Evolutionary conservation across 192 early-diverging fungal species (phyloP).

Genomic region (Phlyctochytrium arcticum): DNA sequence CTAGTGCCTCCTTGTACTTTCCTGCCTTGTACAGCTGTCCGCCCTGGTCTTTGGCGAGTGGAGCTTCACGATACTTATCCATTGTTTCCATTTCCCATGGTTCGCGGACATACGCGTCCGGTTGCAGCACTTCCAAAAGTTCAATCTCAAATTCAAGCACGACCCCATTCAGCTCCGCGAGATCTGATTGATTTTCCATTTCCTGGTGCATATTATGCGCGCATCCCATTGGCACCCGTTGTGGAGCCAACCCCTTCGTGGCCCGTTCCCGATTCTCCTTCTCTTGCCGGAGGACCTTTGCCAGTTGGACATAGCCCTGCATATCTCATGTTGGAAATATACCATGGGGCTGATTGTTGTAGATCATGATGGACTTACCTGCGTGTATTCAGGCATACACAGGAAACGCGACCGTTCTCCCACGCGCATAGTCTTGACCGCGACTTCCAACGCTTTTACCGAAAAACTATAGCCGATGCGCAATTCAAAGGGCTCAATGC

Average conservation of each 20-base stretch:
- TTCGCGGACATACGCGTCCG: constrained; percentile 36
- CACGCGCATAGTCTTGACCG: constrained; percentile 43
- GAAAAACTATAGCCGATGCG: constrained; percentile 49
- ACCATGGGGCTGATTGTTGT: too few relatives aligned
- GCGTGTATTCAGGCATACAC: constrained; percentile 40
- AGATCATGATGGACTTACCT: constrained; percentile 24
- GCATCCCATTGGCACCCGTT: constrained; percentile 38
- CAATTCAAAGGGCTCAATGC: constrained; percentile 44
- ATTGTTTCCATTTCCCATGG: constrained; percentile 48
- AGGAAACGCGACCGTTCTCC: constrained; percentile 47
- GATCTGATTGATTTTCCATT: constrained; percentile 26
- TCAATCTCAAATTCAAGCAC: constrained; percentile 52
- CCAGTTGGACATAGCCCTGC: constrained; percentile 49
- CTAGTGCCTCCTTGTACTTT: constrained; percentile 32
- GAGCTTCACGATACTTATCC: constrained; percentile 45
- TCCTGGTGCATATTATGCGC: constrained; percentile 26
- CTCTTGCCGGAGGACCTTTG: constrained; percentile 43
- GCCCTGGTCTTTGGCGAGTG: constrained; percentile 38
- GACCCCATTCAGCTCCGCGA: constrained; percentile 28
- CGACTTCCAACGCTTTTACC: constrained; percentile 42
- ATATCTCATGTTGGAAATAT: too few relatives aligned
- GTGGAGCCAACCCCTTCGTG: constrained; percentile 36
- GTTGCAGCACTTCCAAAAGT: constrained; percentile 40
- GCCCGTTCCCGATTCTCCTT: constrained; percentile 29
- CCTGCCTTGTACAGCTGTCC: constrained; percentile 31